A percentile compares a stretch with the other conserved stretches of the same genome.
phyloP scores from a whole-genome alignment of 2,329 filamentous ascomycete species.

The Aureobasidium musti region DNA sequence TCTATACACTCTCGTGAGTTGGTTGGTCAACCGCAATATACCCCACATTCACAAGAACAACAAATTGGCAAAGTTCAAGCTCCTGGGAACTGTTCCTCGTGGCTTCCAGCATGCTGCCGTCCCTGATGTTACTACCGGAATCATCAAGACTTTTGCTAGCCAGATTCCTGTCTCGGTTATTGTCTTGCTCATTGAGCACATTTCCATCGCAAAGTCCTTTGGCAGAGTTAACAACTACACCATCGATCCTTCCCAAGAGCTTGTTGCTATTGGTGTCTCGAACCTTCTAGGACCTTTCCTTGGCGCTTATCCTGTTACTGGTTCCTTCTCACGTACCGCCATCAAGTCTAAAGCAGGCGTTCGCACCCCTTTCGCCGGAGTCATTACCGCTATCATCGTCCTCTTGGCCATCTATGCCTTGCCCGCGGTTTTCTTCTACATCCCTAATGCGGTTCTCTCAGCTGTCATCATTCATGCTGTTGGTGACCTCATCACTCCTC shows the following conservation, averaged over 20 bases:
- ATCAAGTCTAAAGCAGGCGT: slow-evolving; percentile 98
- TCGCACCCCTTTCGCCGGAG: slow-evolving; percentile 83
- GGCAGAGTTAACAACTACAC: slow-evolving; percentile 94
- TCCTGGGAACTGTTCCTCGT: slow-evolving; percentile 76
- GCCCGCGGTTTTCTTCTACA: slow-evolving; percentile 89
- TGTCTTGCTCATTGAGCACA: slow-evolving; percentile 94
- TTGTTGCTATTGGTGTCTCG: slow-evolving; percentile 89
- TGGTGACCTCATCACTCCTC: slow-evolving; percentile 85
- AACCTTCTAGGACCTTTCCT: slow-evolving; percentile 91
- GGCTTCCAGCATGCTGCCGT: slow-evolving; percentile 80
- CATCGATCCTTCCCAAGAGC: slow-evolving; percentile 92
- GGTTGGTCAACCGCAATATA: slow-evolving; percentile 67
- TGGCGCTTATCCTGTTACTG: slow-evolving; percentile 87
- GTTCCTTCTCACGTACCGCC: slow-evolving; percentile 93
- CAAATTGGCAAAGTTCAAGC: slow-evolving; percentile 61
- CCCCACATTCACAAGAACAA: slow-evolving; percentile 48
- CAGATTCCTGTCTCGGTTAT: slow-evolving; percentile 85
- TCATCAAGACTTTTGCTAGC: slow-evolving; percentile 68
- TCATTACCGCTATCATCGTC: slow-evolving; percentile 83
- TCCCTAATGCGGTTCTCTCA: slow-evolving; percentile 75
- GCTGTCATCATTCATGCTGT: slow-evolving; percentile 97
- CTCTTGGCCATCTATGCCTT: slow-evolving; percentile 87
- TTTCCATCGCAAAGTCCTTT: slow-evolving; percentile 96
- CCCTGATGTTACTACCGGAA: slow-evolving; percentile 65
- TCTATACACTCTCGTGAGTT: slow-evolving; percentile 89